phyloP scores from a whole-genome alignment of 2,329 filamentous ascomycete species.

The Akanthomyces muscarius region DNA sequence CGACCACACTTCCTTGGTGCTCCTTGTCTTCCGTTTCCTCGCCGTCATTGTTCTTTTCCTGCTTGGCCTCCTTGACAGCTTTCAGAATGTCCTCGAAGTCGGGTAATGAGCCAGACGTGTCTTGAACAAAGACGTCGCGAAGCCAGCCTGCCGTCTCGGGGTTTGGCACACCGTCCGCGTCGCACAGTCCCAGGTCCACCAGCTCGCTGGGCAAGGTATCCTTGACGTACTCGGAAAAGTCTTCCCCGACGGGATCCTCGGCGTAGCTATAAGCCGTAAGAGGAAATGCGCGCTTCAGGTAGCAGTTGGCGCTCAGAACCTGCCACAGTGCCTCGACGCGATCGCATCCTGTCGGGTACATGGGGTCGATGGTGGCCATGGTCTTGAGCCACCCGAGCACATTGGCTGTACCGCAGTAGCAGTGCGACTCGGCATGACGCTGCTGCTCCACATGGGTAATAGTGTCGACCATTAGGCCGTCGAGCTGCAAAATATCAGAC shows the following conservation, averaged over 20 bases:
- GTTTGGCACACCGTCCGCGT: not conserved
- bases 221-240: conserved; percentile 13
- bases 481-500: not conserved
- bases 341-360: conserved; percentile 14
- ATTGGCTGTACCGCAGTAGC: conserved; percentile 8
- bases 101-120: conserved; percentile 6
- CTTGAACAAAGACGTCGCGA: not conserved
- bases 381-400: conserved; percentile 1
- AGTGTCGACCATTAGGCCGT: conserved; percentile 10
- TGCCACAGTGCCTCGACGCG: conserved; percentile 17
- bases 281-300: conserved; percentile 10
- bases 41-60: not conserved
- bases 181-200: not conserved
- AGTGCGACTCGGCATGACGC: not conserved
- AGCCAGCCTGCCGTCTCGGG: not conserved
- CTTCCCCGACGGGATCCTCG: conserved; percentile 12
- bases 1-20: not conserved
- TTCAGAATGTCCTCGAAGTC: conserved; percentile 6
- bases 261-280: conserved; percentile 12
- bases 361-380: not conserved
- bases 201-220: conserved; percentile 2
- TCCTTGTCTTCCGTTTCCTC: not conserved
- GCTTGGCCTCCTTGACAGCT: not conserved
- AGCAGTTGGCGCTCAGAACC: conserved; percentile 16
- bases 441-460: conserved; percentile 1